Percentiles rank a stretch among this genome's conserved stretches.
These are phyloP conservation scores for Phytophthora chlamydospora DNA, from an alignment of 352 stramenopile species.

Conservation along the genomic window DNA sequence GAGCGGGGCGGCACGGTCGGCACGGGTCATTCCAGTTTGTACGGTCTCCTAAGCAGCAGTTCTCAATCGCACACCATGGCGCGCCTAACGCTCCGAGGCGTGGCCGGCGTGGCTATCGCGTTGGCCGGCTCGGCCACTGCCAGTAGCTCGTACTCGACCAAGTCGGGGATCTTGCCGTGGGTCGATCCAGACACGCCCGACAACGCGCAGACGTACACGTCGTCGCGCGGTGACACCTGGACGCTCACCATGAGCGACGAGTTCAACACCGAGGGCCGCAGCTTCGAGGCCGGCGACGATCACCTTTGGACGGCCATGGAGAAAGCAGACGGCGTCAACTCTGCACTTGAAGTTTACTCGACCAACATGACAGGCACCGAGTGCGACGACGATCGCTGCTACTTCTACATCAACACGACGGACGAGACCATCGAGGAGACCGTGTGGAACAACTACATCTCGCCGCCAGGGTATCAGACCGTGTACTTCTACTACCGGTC, in stretches of 20 bases:
- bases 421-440: conserved; percentile 51
- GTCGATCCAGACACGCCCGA: conserved; percentile 64
- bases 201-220: conserved; percentile 40
- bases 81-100: not conserved
- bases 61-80: too few species aligned
- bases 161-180: conserved; percentile 54
- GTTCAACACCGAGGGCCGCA: conserved; percentile 53
- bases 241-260: conserved; percentile 69
- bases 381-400: conserved; percentile 60
- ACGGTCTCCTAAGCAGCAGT: too few species aligned
- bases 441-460: conserved; percentile 71
- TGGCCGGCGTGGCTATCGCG: not conserved
- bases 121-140: not conserved
- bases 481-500: conserved; percentile 54
- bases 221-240: conserved; percentile 59
- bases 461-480: conserved; percentile 51
- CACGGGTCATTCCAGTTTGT: not conserved
- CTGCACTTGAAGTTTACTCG: conserved; percentile 65
- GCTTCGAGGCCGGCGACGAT: conserved; percentile 92
- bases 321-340: conserved; percentile 72
- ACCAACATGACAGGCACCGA: conserved; percentile 68
- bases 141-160: conserved; percentile 17
- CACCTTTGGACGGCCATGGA: conserved; percentile 92
- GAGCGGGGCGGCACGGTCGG: not conserved
- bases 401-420: conserved; percentile 66